Percentiles rank a stretch among this genome's conserved stretches.
Conservation (phyloP, 2,329 filamentous ascomycete genomes). For the Talaromyces sp. region DNA sequence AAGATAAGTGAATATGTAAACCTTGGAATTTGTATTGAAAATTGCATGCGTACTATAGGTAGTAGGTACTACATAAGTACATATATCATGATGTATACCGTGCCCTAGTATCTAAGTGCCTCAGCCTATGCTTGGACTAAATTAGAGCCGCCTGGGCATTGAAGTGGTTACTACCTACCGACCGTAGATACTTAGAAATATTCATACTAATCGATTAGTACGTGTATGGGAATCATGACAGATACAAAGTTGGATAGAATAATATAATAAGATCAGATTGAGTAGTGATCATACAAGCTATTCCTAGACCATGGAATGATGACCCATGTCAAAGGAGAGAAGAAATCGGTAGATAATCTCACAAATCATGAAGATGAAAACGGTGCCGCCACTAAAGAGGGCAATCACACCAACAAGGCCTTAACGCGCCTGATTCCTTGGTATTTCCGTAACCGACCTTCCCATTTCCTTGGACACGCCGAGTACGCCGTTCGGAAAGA, state of each 20-base stretch:
- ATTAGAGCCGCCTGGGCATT: too few relatives aligned
- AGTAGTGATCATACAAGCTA: constrained; percentile 28
- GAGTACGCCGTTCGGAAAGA: constrained; percentile 18
- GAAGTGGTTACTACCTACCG: too few relatives aligned
- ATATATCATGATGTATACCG: too few relatives aligned
- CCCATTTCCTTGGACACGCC: constrained; percentile 18
- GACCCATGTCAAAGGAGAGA: constrained; percentile 21
- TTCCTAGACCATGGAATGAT: constrained; percentile 11
- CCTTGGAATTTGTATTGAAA: too few relatives aligned
- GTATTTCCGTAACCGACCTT: constrained; percentile 23
- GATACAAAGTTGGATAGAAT: neutral
- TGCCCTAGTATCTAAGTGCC: too few relatives aligned
- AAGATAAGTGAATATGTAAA: too few relatives aligned
- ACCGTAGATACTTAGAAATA: too few relatives aligned
- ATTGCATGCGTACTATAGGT: too few relatives aligned
- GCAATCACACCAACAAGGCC: constrained; percentile 9
- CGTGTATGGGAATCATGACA: neutral
- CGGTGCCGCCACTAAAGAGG: neutral
- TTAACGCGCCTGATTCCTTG: constrained; percentile 16
- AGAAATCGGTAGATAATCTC: constrained; percentile 17
- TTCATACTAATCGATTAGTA: too few relatives aligned
- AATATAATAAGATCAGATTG: constrained; percentile 10
- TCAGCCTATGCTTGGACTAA: too few relatives aligned
- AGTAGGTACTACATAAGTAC: too few relatives aligned
- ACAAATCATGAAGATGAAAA: constrained; percentile 22